Base-by-base conservation (phyloP, 1,139 yeast species). In the Blastobotrys raffinosifermentans region DNA sequence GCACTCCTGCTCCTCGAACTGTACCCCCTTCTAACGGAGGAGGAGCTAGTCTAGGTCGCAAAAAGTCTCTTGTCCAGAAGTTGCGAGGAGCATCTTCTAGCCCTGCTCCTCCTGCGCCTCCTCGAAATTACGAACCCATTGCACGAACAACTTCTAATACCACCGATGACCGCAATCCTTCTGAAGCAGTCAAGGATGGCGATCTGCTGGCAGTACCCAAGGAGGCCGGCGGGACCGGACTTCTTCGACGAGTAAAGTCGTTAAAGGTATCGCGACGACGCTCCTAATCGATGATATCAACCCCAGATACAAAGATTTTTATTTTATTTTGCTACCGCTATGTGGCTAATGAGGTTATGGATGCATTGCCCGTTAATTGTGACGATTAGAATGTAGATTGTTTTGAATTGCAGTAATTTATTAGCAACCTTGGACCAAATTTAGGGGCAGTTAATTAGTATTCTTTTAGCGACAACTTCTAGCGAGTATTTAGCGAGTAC, bases 161-260 rank as follows among this genome's bases (percentile, higher is more conserved):
- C 34, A 21, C 40, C 15, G 19, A 30, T 15, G 26, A 33, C 29
- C 25, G 18, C 10, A n/a, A n/a, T n/a, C 9, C 32, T 11, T n/a
- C 31, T n/a, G 19, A 29, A 23, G 10, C 17, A 5, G 26, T 13
- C 20, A 14, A 29, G 30, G 20, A 32, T 32, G 18, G 21, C 32
- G 18, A 29, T 18, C 30, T 40, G 6, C 18, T 26, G 25, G 38
- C 31, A n/a, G 31, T 14, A 31, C 32, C 37, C n/a, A 19, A 22
- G 19, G 29, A 30, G 19, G 26, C 43, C 4, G 48, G 39, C 19
- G 45, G 49, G 27, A 39, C 61, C 45, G 70, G 85, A 8, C 70
- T 87, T 48, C 67, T 87, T 53, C 77, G 83, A 55, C 79, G 96
- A 60, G 96, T 87, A 32, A 84, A 83, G 66, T 83, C 94, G 69